These are phyloP conservation scores for Chromera velia DNA, from an alignment of 73 alveolate genomes.

Conservation along the genomic window DNA sequence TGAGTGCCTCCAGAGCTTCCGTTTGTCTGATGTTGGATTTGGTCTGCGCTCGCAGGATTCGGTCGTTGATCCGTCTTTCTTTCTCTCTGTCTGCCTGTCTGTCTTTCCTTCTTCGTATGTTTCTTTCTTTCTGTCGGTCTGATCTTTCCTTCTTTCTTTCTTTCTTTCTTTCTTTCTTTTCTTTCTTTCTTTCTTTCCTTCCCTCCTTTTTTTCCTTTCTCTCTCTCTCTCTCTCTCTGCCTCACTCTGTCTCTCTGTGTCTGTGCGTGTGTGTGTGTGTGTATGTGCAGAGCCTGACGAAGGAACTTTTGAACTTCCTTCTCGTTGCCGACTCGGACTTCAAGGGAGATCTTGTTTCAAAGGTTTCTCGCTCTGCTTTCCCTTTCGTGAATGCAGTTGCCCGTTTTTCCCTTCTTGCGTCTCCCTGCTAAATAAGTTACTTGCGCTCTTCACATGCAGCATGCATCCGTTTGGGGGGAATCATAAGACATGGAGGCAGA, in stretches of 20 bases:
- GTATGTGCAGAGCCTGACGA: conserved; percentile 49
- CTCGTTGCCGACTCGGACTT: conserved; percentile 82
- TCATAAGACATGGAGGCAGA: no score
- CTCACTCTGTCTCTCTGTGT: not conserved
- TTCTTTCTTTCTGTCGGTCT: no score
- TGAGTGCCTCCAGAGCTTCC: not conserved
- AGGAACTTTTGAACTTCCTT: conserved; percentile 78
- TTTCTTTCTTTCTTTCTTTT: no score
- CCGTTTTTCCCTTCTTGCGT: not conserved
- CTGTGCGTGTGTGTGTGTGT: not conserved
- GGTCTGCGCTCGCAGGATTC: no score
- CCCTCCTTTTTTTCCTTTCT: conserved; percentile 24
- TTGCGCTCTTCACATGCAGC: no score
- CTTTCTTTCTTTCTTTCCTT: no score
- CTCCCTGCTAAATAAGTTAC: not conserved
- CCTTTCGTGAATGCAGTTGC: not conserved
- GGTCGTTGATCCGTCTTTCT: no score
- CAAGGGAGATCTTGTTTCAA: conserved; percentile 75
- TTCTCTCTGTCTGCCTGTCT: no score
- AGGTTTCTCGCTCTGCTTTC: conserved; percentile 11
- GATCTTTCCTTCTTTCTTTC: no score
- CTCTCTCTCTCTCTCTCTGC: not conserved
- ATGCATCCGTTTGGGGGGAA: no score
- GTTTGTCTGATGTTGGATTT: not conserved
- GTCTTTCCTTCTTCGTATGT: no score